Percentiles rank a stretch among this genome's conserved stretches.
These are phyloP conservation scores for Nakazawaea laoshanensis DNA, from an alignment of 805 yeast species.

Conservation along the genomic window DNA sequence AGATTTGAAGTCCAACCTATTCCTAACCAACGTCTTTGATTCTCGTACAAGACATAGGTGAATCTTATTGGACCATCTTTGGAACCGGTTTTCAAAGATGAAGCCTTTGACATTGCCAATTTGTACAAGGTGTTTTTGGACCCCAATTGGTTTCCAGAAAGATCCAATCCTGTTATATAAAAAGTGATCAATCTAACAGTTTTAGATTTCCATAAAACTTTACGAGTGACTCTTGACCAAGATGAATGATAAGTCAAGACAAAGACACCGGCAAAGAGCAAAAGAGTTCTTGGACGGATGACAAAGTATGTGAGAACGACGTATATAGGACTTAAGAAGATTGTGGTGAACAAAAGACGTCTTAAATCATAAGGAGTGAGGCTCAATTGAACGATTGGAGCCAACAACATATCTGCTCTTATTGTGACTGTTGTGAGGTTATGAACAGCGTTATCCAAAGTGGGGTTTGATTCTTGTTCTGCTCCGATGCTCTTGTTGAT, in stretches of 20 bases:
- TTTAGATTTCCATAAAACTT: constrained; percentile 77
- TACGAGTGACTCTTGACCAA: constrained; percentile 76
- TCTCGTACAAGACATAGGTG: constrained; percentile 88
- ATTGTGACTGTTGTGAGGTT: constrained; percentile 66
- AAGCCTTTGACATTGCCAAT: constrained; percentile 47
- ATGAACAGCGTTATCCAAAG: constrained; percentile 79
- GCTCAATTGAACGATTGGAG: constrained; percentile 72
- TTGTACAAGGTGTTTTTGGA: constrained; percentile 34
- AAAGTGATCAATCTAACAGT: constrained; percentile 63
- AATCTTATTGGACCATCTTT: constrained; percentile 53
- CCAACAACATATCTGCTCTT: constrained; percentile 66
- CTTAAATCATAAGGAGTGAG: constrained; percentile 72
- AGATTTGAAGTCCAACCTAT: constrained; percentile 96
- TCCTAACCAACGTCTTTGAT: constrained; percentile 95
- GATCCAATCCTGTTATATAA: constrained; percentile 82
- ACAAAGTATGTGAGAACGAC: constrained; percentile 59
- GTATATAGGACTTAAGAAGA: constrained; percentile 81
- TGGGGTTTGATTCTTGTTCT: constrained; percentile 60
- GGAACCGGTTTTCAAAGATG: constrained; percentile 21
- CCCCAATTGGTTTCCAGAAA: constrained; percentile 34
- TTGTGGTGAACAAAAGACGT: constrained; percentile 73
- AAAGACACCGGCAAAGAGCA: constrained; percentile 51
- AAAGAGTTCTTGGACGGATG: constrained; percentile 59
- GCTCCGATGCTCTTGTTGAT: constrained; percentile 48
- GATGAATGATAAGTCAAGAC: constrained; percentile 79